Percentiles rank a stretch among this genome's conserved stretches.
phyloP scores from a whole-genome alignment of 345 rosid species.

The Salix udensis region DNA sequence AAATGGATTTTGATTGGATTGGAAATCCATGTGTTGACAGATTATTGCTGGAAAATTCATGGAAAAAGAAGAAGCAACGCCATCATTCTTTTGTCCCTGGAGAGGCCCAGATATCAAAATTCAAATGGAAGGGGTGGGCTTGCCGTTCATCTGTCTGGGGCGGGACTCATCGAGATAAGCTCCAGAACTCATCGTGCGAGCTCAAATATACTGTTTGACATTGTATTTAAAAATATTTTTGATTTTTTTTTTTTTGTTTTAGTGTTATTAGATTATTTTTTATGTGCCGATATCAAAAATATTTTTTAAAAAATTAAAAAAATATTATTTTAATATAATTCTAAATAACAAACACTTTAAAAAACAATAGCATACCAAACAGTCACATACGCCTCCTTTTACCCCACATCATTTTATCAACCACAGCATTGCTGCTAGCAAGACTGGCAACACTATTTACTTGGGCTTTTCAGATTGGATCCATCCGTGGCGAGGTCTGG shows the following conservation, averaged over 20 bases:
- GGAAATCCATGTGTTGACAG: not conserved
- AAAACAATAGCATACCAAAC: too few species aligned
- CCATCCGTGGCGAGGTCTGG: too few species aligned
- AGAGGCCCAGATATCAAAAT: not conserved
- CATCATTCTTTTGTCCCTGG: not conserved
- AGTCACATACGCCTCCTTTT: too few species aligned
- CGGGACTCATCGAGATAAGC: not conserved
- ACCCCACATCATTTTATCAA: too few species aligned
- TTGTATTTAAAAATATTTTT: too few species aligned
- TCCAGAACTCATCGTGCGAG: not conserved
- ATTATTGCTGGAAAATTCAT: not conserved
- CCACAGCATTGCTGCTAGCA: not conserved
- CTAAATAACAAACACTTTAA: too few species aligned
- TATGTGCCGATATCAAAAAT: accelerated
- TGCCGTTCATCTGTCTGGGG: not conserved
- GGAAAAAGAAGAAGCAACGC: not conserved
- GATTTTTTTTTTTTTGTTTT: too few species aligned
- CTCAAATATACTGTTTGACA: accelerated
- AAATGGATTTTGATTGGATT: too few species aligned
- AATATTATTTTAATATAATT: too few species aligned
- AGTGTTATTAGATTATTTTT: too few species aligned
- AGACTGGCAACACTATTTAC: not conserved
- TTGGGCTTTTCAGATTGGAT: too few species aligned
- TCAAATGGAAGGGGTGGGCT: not conserved
- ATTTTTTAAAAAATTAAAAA: too few species aligned